Conservation (phyloP, 495 filamentous ascomycete species). For the Aspergillus campestris region DNA sequence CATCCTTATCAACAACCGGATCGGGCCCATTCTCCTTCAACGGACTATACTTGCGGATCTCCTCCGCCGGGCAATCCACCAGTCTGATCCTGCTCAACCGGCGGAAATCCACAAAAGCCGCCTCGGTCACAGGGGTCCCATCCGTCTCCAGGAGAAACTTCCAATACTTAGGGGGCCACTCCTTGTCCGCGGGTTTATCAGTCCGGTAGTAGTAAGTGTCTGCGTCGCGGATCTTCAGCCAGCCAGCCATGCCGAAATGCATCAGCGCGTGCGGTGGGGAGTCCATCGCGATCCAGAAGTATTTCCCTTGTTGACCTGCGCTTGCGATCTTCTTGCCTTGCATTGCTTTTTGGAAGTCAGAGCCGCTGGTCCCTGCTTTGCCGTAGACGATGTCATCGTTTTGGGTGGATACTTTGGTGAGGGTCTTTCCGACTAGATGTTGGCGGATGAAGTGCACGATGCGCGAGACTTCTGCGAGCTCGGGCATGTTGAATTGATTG, state of each 20-base stretch:
- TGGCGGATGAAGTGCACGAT: slow-evolving; percentile 75
- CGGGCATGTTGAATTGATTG: slow-evolving; percentile 52
- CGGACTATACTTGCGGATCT: slow-evolving; percentile 69
- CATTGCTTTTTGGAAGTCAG: slow-evolving; percentile 62
- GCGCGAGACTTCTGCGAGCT: slow-evolving; percentile 80
- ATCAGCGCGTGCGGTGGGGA: slow-evolving; percentile 78
- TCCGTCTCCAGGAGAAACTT: slow-evolving; percentile 73
- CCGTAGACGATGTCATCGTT: slow-evolving; percentile 80
- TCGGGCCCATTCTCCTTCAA: slow-evolving; percentile 89
- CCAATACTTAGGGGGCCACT: slow-evolving; percentile 86
- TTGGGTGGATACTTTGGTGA: slow-evolving; percentile 57
- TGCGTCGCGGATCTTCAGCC: slow-evolving; percentile 76
- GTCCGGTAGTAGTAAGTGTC: slow-evolving; percentile 71
- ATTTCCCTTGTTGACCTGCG: slow-evolving; percentile 85
- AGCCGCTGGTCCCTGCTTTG: slow-evolving; percentile 71
- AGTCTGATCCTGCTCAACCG: slow-evolving; percentile 70
- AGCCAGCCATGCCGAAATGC: slow-evolving; percentile 87
- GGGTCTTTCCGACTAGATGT: slow-evolving; percentile 73
- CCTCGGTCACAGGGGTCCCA: slow-evolving; percentile 51
- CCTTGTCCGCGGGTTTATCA: slow-evolving; percentile 47
- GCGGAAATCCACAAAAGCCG: slow-evolving; percentile 77
- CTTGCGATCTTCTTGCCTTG: slow-evolving; percentile 67
- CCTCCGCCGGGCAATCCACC: slow-evolving; percentile 65
- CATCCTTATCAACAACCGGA: slow-evolving; percentile 72
- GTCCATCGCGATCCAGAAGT: slow-evolving; percentile 78